phyloP scores from a whole-genome alignment of 2,329 filamentous ascomycete species.

The Aspergillus sp. region DNA sequence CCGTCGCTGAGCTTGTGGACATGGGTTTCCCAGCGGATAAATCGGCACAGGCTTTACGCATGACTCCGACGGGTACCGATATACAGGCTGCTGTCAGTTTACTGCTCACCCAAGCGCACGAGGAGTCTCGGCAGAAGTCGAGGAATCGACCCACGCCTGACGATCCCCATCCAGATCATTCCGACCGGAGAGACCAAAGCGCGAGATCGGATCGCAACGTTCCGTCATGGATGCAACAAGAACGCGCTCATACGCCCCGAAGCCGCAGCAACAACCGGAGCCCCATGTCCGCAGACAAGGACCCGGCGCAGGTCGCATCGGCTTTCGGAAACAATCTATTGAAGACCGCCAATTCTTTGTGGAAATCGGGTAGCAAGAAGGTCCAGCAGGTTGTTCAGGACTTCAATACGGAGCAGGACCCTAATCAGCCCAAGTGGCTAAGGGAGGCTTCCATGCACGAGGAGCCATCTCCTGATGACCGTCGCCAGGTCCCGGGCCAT shows the following conservation, averaged over 20 bases:
- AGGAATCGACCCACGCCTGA: slow-evolving; percentile 30
- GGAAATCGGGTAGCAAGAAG: slow-evolving; percentile 92
- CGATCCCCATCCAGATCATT: slow-evolving; percentile 18
- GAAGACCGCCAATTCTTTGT: slow-evolving; percentile 91
- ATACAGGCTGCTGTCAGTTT: slow-evolving; percentile 85
- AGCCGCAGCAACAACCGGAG: slow-evolving; percentile 31
- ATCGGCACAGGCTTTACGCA: slow-evolving; percentile 73
- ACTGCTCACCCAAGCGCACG: slow-evolving; percentile 87
- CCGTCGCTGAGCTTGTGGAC: slow-evolving; percentile 84
- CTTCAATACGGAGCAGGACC: slow-evolving; percentile 70
- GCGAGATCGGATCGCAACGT: slow-evolving; percentile 32
- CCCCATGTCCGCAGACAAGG: slow-evolving; percentile 60
- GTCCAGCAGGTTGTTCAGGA: slow-evolving; percentile 90
- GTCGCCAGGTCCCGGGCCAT: slow-evolving; percentile 20
- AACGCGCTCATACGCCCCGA: slow-evolving; percentile 28
- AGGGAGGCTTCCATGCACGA: slow-evolving; percentile 58
- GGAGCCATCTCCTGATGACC: slow-evolving; percentile 18
- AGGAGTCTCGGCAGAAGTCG: slow-evolving; percentile 72
- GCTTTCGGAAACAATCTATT: slow-evolving; percentile 80
- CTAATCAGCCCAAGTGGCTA: slow-evolving; percentile 94
- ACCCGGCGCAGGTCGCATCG: slow-evolving; percentile 77
- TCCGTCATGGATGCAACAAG: slow-evolving; percentile 65
- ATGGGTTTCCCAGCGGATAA: slow-evolving; percentile 91
- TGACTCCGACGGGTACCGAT: slow-evolving; percentile 76
- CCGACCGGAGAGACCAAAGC: slow-evolving; percentile 23